Evolutionary conservation across 2,329 filamentous ascomycete species (phyloP).

Genomic region (Trichoderma sp.): DNA sequence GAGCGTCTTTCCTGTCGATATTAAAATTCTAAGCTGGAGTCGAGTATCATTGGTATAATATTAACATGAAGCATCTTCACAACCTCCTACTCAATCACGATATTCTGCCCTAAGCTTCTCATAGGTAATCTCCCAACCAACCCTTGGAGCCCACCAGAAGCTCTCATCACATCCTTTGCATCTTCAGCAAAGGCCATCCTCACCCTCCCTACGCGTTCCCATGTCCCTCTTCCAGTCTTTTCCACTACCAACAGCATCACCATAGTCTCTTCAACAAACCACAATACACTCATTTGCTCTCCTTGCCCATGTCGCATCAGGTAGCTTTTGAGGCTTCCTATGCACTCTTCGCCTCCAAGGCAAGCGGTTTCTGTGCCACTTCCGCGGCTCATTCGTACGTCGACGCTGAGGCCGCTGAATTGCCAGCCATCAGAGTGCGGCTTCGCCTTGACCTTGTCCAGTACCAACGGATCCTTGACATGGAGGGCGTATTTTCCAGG

Average conservation of each 20-base stretch:
- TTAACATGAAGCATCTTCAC: background rate
- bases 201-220: slow-evolving; percentile 40
- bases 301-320: slow-evolving; percentile 37
- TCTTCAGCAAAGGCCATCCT: slow-evolving; percentile 39
- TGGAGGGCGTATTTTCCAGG: slow-evolving; percentile 34
- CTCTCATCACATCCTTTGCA: slow-evolving; percentile 34
- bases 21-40: background rate
- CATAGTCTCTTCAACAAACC: slow-evolving; percentile 39
- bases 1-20: background rate
- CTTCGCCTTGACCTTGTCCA: slow-evolving; percentile 39
- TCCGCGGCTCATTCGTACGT: slow-evolving; percentile 36
- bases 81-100: slow-evolving; percentile 34
- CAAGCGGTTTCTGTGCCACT: slow-evolving; percentile 19
- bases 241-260: slow-evolving; percentile 39
- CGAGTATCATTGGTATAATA: background rate
- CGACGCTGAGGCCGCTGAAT: slow-evolving; percentile 39
- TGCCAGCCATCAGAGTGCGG: slow-evolving; percentile 37
- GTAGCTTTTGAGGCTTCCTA: slow-evolving; percentile 36
- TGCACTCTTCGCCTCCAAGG: background rate
- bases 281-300: slow-evolving; percentile 40
- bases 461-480: slow-evolving; percentile 36
- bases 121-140: slow-evolving; percentile 37
- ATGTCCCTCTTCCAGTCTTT: slow-evolving; percentile 27
- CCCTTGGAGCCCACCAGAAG: slow-evolving; percentile 35
- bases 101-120: slow-evolving; percentile 35